Base-by-base conservation (phyloP, 108 stramenopile genomes). In the Licmophora abbreviata region DNA sequence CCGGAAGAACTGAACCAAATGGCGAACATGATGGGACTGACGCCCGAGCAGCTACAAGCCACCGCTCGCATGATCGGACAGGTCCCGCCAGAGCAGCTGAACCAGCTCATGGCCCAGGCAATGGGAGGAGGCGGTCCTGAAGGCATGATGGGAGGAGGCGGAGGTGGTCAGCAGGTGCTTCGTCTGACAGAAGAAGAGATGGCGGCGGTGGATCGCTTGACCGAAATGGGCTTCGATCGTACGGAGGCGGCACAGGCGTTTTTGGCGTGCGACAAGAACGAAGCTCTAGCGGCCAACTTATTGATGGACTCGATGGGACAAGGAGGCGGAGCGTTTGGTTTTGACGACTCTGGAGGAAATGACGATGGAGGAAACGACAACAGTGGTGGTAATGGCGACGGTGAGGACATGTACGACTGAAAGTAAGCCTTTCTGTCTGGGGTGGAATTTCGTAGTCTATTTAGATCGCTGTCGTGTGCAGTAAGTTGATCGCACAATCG, bases 221-320 rank as follows among this genome's bases (percentile, higher is more conserved):
- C 78, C 6, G 95, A 91, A 63, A 88, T 99, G 78, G 98, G 98
- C 27, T 99, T 99, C 64, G 86, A 95, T 55, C 64, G 85, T 53
- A 48, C 85, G 17, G 89, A 93, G 51, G 96, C 89, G 0, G 89
- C 88, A 6, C 94, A 97, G 76, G 98, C 98, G 7, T 99, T 94
- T 73, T 67, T 99, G 56, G 95, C 95, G 5, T 99, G 98, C 58
- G 98, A 99, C 71, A 99, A 97, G 84, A 96, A 99, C 68, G 94
- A 97, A 61, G 93, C 84, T 11, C 69, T 96, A 62, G 98, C 98
- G 1, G 98, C 98, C 10, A 97, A 99, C 54, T 73, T 96, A 37
- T 66, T 99, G 53, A 93, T 99, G 84, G 91, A 93, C 55, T 70
- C 69, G n/a, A 72, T 69, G 67, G 72, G 58, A 26, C 59, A 73